A percentile compares a stretch with the other conserved stretches of the same genome.
phyloP scores from a whole-genome alignment of 331 rosid genomes.

The Dryas integrifolia region DNA sequence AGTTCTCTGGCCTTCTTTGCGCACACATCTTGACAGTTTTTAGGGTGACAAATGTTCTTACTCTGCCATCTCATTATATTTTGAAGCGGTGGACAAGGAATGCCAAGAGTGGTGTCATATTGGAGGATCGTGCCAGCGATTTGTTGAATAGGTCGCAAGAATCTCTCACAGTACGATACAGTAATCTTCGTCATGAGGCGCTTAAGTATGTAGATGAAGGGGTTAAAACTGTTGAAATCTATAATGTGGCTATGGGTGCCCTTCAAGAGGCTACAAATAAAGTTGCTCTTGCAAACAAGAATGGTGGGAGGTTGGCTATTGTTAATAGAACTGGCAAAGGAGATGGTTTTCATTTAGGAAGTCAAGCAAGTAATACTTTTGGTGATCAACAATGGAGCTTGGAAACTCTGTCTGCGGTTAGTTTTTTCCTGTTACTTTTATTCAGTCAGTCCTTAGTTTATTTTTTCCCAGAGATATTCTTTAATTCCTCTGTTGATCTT shows the following conservation, averaged over 20 bases:
- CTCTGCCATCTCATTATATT: conserved; percentile 51
- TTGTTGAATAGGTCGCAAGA: conserved; percentile 34
- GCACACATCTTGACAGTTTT: conserved; percentile 58
- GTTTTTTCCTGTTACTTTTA: conserved; percentile 19
- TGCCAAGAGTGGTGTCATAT: conserved; percentile 53
- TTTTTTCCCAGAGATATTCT: background rate
- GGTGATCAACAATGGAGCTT: conserved; percentile 28
- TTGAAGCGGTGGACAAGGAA: conserved; percentile 57
- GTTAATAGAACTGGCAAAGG: conserved; percentile 30
- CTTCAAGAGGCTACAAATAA: conserved; percentile 48
- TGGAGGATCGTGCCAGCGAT: conserved; percentile 39
- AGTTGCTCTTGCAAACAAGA: conserved; percentile 39
- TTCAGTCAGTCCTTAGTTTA: background rate
- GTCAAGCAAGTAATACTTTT: conserved; percentile 24
- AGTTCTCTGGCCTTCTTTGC: conserved; percentile 58
- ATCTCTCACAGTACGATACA: conserved; percentile 40
- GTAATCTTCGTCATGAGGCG: conserved; percentile 46
- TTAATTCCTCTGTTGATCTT: background rate
- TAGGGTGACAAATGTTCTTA: conserved; percentile 58
- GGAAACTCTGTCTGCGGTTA: conserved; percentile 36
- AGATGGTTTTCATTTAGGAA: conserved; percentile 21
- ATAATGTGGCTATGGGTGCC: conserved; percentile 38
- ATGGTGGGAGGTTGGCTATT: conserved; percentile 23
- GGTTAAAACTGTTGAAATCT: conserved; percentile 29
- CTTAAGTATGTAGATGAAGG: conserved; percentile 51